Percentiles rank a stretch among this genome's conserved stretches.
Conservation (phyloP, 2,329 filamentous ascomycete genomes). For the Beauveria rudraprayagi region DNA sequence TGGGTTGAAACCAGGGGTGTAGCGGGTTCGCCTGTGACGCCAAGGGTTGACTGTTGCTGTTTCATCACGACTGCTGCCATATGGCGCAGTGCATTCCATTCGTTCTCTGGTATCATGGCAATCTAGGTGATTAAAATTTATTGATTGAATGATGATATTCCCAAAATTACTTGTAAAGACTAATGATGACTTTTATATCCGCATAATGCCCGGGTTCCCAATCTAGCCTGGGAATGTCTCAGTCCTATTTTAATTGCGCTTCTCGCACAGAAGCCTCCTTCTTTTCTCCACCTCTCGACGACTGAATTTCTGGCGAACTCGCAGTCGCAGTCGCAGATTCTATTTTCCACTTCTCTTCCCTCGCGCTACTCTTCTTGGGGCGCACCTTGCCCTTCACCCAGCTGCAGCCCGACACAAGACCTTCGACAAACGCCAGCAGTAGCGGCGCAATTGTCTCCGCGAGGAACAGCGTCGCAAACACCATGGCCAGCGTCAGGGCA, state of each 20-base stretch:
- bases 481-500: conserved; percentile 16
- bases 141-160: not conserved
- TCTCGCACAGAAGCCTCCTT: not conserved
- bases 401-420: conserved; percentile 13
- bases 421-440: conserved; percentile 14
- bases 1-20: conserved; percentile 14
- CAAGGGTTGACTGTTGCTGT: not conserved
- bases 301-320: not conserved
- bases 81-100: not conserved
- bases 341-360: not conserved
- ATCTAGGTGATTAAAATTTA: not conserved
- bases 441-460: conserved; percentile 16
- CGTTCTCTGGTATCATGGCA: not conserved
- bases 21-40: conserved; percentile 10
- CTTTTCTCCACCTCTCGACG: not conserved
- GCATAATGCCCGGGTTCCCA: not conserved
- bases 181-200: not conserved
- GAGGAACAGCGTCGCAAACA: conserved; percentile 16
- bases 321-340: no score
- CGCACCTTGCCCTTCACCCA: not conserved
- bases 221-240: not conserved
- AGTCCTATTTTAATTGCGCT: not conserved
- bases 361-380: not conserved
- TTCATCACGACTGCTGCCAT: not conserved
- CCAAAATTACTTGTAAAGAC: no score